Evolutionary conservation across 768 basidiomycete genomes (phyloP), one percentile per base, ranked within the genome.

Genomic region (Antrodiella citrinella): DNA sequence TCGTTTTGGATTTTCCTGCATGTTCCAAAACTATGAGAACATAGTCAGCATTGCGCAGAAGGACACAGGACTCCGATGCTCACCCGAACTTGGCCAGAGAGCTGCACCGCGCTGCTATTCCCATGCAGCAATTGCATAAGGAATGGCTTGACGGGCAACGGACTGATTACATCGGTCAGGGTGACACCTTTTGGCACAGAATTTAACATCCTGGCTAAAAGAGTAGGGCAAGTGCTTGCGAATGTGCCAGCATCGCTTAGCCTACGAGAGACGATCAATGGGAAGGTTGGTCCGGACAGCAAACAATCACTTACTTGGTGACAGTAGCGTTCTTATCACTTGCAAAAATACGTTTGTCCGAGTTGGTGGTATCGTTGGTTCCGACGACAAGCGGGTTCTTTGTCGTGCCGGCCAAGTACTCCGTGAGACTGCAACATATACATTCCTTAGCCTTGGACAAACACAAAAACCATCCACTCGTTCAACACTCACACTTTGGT

Each of bases 151-250:
- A 35, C 30, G 30, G 68, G 70, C 11, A 76, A 57, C 7, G 74
- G 63, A 15, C 66, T 64, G 43, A 77, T 70, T 51, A 72, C 67
- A 11, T 73, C 69, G 23, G 73, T 74, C n/a, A 78, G 58, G 1
- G 61, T 65, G 15, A 78, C 73, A 44, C 61, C 65, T 15, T 59
- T 62, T 1, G 75, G 72, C n/a, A 78, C 75, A 18, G 68, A 69
- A 54, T 78, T 67, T 26, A 78, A 51, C 76, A 78, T 77, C 39
- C 71, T 68, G 45, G 62, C 62, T 40, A 78, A 55, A 1, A 77
- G 58, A 35, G 51, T 58, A 42, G 65, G 59, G 59, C 76, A 78
- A 26, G 69, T 63, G 19, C 60, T 63, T 42, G 61, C 53, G 56
- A 73, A 77, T 13, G 63, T 55, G 18, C 62, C 59, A 1, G 66